Evolutionary conservation across 2,329 filamentous ascomycete species (phyloP).

Genomic region (Paecilomyces variotii): DNA sequence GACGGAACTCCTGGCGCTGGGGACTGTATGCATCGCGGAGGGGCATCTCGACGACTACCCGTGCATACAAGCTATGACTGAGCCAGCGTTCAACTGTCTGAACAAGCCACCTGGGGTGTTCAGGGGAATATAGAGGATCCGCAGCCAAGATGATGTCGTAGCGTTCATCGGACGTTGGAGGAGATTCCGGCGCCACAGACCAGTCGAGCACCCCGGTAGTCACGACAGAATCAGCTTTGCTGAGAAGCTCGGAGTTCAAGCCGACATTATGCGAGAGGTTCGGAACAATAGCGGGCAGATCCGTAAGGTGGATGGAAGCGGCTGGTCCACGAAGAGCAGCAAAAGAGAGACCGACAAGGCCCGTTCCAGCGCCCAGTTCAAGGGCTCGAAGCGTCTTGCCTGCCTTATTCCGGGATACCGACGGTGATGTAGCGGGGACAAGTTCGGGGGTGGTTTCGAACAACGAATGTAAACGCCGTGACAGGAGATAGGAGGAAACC

Average conservation of each 20-base stretch:
- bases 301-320: constrained; percentile 64
- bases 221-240: constrained; percentile 48
- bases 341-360: constrained; percentile 79
- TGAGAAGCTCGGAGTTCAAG: constrained; percentile 53
- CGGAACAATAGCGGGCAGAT: constrained; percentile 72
- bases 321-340: constrained; percentile 55
- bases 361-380: constrained; percentile 84
- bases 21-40: constrained; percentile 59
- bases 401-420: constrained; percentile 5
- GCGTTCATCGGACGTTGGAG: constrained; percentile 23
- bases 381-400: constrained; percentile 41
- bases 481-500: constrained; percentile 82
- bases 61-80: constrained; percentile 46
- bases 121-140: constrained; percentile 78
- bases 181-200: constrained; percentile 34
- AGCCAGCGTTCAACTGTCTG: constrained; percentile 64
- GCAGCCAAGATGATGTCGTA: constrained; percentile 69
- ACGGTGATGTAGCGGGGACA: constrained; percentile 18
- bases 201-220: constrained; percentile 66
- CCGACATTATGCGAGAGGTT: constrained; percentile 71
- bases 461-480: constrained; percentile 53
- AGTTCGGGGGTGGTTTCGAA: constrained; percentile 31
- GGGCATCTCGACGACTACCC: constrained; percentile 73
- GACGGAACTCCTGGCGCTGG: constrained; percentile 57
- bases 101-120: constrained; percentile 68